Percentiles rank a stretch among this genome's conserved stretches.
These are phyloP conservation scores for Naumovozyma baii DNA, from an alignment of 805 yeast species.

Conservation along the genomic window DNA sequence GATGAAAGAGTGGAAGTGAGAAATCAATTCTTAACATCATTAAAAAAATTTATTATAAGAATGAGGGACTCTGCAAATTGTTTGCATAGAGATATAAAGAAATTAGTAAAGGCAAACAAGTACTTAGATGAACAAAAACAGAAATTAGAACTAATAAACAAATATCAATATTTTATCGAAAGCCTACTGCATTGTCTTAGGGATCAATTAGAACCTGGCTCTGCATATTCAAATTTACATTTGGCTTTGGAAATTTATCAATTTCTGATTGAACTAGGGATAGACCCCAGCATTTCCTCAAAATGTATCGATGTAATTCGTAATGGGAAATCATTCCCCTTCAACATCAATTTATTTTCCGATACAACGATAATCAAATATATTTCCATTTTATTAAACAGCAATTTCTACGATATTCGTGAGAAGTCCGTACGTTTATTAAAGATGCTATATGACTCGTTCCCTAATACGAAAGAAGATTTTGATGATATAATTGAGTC, in stretches of 20 bases:
- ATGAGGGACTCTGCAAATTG: constrained; percentile 61
- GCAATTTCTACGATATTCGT: constrained; percentile 62
- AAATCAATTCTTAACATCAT: constrained; percentile 50
- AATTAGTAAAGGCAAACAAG: constrained; percentile 29
- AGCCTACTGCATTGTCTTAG: constrained; percentile 33
- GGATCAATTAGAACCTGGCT: constrained; percentile 41
- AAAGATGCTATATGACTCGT: background rate
- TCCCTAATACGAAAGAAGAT: background rate
- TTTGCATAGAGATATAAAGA: constrained; percentile 41
- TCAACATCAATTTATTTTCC: no score
- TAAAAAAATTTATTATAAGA: constrained; percentile 55
- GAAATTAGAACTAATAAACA: constrained; percentile 24
- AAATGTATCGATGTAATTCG: constrained; percentile 33
- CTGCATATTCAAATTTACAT: constrained; percentile 45
- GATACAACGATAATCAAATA: background rate
- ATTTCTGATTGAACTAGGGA: constrained; percentile 43
- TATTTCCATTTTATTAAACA: background rate
- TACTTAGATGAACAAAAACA: constrained; percentile 34
- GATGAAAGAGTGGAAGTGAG: constrained; percentile 63
- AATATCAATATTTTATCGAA: constrained; percentile 33
- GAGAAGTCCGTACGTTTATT: constrained; percentile 32
- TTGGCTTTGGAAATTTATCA: constrained; percentile 41
- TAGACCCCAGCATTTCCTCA: constrained; percentile 39
- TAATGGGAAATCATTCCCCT: constrained; percentile 29
- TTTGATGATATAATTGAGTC: constrained; percentile 4